These are phyloP conservation scores for Cadophora gregata DNA, from an alignment of 2,329 filamentous ascomycete genomes.

Conservation along the genomic window DNA sequence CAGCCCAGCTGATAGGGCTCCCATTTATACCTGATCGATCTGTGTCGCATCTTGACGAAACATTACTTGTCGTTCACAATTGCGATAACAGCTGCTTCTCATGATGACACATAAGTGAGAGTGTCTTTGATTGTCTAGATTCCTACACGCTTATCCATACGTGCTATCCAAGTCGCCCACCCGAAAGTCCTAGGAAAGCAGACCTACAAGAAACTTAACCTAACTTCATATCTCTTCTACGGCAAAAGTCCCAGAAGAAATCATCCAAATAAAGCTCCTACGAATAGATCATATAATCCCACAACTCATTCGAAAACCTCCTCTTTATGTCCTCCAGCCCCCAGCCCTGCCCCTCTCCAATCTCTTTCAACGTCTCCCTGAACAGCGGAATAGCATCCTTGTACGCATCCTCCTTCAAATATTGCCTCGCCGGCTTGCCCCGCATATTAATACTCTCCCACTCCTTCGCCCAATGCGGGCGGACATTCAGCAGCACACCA, in stretches of 20 bases:
- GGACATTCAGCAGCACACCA: conserved; percentile 43
- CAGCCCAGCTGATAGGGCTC: no score
- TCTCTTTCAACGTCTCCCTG: conserved; percentile 43
- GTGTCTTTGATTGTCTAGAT: background rate
- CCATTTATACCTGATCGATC: no score
- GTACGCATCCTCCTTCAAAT: conserved; percentile 49
- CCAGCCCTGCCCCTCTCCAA: conserved; percentile 50
- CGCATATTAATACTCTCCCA: conserved; percentile 46
- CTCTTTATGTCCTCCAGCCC: conserved; percentile 46
- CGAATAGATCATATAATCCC: conserved; percentile 43
- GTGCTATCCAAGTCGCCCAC: background rate
- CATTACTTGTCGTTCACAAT: no score
- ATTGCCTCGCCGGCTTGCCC: conserved; percentile 43
- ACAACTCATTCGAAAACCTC: conserved; percentile 51
- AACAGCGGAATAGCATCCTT: conserved; percentile 48
- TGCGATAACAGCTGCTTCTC: no score
- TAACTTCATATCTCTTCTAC: background rate
- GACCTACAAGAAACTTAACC: background rate
- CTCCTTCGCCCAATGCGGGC: conserved; percentile 57
- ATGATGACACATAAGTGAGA: no score
- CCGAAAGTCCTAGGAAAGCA: background rate
- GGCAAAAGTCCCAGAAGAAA: background rate
- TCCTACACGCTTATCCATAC: background rate
- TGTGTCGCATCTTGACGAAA: no score
- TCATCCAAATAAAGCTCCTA: conserved; percentile 2